These are phyloP conservation scores for Tripidium arundinaceum DNA, from an alignment of 202 grass and related monocot species.

Conservation along the genomic window DNA sequence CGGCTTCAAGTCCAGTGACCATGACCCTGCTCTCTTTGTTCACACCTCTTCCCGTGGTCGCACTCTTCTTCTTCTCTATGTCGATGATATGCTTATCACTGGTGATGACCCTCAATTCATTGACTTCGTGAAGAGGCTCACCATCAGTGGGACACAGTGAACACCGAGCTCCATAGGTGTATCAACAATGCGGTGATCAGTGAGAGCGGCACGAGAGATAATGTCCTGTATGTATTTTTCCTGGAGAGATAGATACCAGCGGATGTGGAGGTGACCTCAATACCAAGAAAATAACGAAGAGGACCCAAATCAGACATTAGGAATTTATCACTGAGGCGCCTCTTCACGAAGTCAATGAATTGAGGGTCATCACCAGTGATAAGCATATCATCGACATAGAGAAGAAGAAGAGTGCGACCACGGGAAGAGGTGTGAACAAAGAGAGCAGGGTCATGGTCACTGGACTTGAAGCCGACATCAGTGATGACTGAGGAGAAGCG, in stretches of 20 bases:
- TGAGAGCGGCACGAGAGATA: neutral
- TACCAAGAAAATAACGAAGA: neutral
- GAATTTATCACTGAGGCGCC: neutral
- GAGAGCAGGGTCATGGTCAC: too few species aligned
- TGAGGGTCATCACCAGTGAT: neutral
- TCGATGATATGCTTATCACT: too few species aligned
- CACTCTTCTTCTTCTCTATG: too few species aligned
- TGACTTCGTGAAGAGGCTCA: neutral
- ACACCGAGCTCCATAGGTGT: neutral
- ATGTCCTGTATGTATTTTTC: neutral
- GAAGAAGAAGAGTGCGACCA: too few species aligned
- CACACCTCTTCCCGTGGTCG: too few species aligned
- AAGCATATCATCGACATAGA: too few species aligned
- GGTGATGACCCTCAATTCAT: too few species aligned
- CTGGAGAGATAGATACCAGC: neutral
- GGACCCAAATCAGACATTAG: neutral
- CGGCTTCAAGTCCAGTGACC: too few species aligned
- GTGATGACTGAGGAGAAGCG: neutral
- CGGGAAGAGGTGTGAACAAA: too few species aligned
- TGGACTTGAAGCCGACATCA: fast-evolving
- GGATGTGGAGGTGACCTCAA: neutral
- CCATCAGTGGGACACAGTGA: neutral
- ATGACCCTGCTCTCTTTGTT: too few species aligned
- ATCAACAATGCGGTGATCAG: neutral
- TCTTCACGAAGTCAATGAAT: neutral